These are phyloP conservation scores for Verbascum thapsus DNA, from an alignment of 257 asterid genomes.

Conservation along the genomic window DNA sequence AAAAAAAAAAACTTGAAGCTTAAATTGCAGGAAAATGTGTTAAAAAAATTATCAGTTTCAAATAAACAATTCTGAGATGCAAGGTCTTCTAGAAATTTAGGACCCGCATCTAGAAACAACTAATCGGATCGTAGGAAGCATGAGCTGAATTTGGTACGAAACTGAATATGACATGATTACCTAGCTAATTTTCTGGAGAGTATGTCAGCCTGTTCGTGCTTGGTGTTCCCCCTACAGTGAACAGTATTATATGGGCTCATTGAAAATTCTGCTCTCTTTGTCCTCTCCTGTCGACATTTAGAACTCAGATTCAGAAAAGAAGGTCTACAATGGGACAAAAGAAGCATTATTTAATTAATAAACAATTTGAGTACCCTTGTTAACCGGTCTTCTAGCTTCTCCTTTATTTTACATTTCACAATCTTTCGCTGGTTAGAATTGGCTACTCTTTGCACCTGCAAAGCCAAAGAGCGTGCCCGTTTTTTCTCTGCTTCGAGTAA, in stretches of 20 bases:
- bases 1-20: not conserved
- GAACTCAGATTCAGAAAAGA: conserved; percentile 6
- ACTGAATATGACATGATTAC: conserved; percentile 24
- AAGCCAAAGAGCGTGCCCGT: conserved; percentile 51
- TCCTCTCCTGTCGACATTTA: conserved; percentile 49
- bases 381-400: conserved; percentile 55
- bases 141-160: not conserved
- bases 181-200: conserved; percentile 61
- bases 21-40: conserved; percentile 1
- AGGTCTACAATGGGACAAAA: not conserved
- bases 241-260: conserved; percentile 41
- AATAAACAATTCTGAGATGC: not conserved
- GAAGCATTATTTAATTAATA: not conserved
- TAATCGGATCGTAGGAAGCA: not conserved
- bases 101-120: not conserved
- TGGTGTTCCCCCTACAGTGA: conserved; percentile 36
- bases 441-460: conserved; percentile 56
- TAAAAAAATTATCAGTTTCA: not conserved
- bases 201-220: conserved; percentile 51
- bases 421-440: conserved; percentile 53
- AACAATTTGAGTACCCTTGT: conserved; percentile 43
- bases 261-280: conserved; percentile 59
- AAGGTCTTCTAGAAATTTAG: not conserved
- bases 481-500: conserved; percentile 66
- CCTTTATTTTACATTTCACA: conserved; percentile 52